Evolutionary conservation across 306 rosid genomes (phyloP).

Genomic region (Medicago lupulina): DNA sequence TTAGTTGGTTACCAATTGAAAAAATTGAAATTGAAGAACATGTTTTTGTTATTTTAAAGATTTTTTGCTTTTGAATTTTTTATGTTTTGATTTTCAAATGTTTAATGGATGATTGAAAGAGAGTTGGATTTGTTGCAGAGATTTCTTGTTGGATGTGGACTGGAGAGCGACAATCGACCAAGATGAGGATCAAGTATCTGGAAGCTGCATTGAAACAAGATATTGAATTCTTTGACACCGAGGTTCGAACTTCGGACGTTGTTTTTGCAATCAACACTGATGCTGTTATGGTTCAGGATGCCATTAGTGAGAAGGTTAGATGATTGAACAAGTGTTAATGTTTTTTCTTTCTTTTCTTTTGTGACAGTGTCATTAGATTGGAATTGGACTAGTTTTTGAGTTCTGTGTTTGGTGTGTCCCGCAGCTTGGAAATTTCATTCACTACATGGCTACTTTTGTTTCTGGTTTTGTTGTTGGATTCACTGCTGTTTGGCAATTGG

Average conservation of each 20-base stretch:
- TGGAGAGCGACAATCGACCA: conserved; percentile 93
- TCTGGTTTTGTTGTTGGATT: conserved; percentile 96
- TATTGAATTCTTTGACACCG: conserved; percentile 86
- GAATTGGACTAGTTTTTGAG: conserved; percentile 29
- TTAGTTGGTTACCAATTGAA: conserved; percentile 39
- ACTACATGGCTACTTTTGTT: conserved; percentile 97
- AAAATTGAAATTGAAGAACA: background rate
- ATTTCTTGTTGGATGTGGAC: conserved; percentile 99
- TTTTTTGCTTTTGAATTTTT: background rate
- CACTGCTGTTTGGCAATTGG: conserved; percentile 98
- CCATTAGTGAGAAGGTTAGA: conserved; percentile 94
- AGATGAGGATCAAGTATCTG: conserved; percentile 92
- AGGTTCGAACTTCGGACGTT: conserved; percentile 95
- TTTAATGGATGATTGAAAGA: conserved; percentile 30
- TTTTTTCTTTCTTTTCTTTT: background rate
- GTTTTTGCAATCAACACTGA: conserved; percentile 89
- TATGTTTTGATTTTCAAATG: background rate
- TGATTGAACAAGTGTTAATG: background rate
- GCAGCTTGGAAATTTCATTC: conserved; percentile 96
- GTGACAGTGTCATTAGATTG: conserved; percentile 30
- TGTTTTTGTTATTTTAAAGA: background rate
- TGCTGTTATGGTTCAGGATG: conserved; percentile 97
- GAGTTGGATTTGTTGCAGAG: conserved; percentile 59
- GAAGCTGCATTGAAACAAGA: conserved; percentile 94
- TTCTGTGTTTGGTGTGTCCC: conserved; percentile 28